Evolutionary conservation across 495 filamentous ascomycete species (phyloP).

Genomic region (Daldinia grandis): DNA sequence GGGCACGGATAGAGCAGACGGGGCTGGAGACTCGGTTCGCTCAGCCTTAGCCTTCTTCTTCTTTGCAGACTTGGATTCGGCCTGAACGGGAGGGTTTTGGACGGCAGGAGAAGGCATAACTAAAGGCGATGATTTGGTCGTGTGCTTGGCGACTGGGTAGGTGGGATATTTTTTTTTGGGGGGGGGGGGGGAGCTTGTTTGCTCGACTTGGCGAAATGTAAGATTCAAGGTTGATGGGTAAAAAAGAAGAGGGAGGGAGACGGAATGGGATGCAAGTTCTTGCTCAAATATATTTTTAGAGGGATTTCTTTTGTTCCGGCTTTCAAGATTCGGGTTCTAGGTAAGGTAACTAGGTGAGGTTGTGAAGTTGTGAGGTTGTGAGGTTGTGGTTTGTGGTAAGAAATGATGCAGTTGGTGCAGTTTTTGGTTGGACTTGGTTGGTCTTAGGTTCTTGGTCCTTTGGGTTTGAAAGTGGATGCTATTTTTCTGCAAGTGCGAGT

Average conservation of each 20-base stretch:
- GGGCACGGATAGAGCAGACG: conserved; percentile 51
- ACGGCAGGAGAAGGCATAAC: conserved; percentile 60
- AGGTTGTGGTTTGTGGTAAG: neutral
- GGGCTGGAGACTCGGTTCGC: conserved; percentile 58
- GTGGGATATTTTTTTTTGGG: conserved; percentile 21
- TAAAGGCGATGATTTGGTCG: conserved; percentile 8
- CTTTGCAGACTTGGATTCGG: conserved; percentile 69
- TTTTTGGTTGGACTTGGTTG: neutral
- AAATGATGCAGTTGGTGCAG: conserved; percentile 12
- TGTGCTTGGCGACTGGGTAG: conserved; percentile 9
- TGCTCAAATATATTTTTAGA: conserved; percentile 5
- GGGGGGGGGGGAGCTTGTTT: conserved; percentile 27
- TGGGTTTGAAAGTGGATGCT: conserved; percentile 2
- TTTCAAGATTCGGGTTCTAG: conserved; percentile 10
- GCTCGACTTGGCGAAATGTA: conserved; percentile 19
- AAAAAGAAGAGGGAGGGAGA: neutral
- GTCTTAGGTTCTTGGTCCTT: neutral
- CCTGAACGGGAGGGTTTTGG: conserved; percentile 59
- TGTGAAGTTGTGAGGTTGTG: neutral
- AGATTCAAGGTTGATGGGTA: neutral
- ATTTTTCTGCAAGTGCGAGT: conserved; percentile 28
- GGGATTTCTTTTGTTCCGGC: neutral
- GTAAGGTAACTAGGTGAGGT: neutral
- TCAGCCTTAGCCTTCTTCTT: conserved; percentile 79
- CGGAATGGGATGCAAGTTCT: neutral